Percentiles rank a stretch among this genome's conserved stretches.
Conservation (phyloP, 306 rosid species). For the Sphenostylis stenocarpa region DNA sequence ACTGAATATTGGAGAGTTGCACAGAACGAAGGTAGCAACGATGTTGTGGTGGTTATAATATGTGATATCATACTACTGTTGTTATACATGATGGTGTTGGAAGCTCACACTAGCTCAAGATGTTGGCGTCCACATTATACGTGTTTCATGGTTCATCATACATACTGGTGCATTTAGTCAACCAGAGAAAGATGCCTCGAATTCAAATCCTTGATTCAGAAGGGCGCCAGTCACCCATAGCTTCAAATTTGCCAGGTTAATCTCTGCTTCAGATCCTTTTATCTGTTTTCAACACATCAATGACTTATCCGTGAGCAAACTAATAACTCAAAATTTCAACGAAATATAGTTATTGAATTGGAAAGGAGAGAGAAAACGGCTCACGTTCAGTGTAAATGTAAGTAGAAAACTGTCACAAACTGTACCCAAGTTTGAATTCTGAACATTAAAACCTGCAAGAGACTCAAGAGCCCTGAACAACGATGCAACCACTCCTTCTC, state of each 20-base stretch:
- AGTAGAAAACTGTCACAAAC: conserved; percentile 53
- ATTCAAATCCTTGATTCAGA: conserved; percentile 79
- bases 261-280: conserved; percentile 53
- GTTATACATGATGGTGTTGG: neutral
- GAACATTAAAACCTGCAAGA: conserved; percentile 58
- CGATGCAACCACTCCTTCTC: conserved; percentile 63
- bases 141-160: neutral
- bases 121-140: neutral
- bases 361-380: neutral
- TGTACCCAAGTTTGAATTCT: conserved; percentile 70
- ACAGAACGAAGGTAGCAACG: neutral
- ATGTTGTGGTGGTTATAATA: neutral
- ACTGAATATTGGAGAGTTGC: neutral
- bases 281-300: conserved; percentile 54
- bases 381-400: conserved; percentile 70
- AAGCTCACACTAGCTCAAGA: neutral
- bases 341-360: neutral
- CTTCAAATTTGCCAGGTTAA: conserved; percentile 79
- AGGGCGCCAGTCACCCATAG: conserved; percentile 90
- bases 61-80: neutral
- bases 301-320: neutral
- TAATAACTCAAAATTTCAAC: neutral
- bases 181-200: conserved; percentile 39
- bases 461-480: conserved; percentile 80
- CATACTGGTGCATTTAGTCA: conserved; percentile 21